Evolutionary conservation across 257 asterid species (phyloP).

Genomic region (Fraxinus pennsylvanica): DNA sequence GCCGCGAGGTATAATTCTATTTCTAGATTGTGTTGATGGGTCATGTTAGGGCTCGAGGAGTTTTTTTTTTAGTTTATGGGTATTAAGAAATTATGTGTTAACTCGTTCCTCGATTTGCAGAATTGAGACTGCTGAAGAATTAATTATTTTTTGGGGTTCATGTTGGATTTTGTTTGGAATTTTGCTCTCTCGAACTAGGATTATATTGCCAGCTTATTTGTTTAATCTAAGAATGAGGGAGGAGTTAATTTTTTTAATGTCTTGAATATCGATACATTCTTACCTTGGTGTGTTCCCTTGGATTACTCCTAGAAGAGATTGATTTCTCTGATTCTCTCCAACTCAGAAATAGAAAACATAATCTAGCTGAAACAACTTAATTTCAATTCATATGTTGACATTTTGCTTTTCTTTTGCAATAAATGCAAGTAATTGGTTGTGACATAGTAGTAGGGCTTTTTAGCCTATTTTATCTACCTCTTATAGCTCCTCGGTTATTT

Average conservation of each 20-base stretch:
- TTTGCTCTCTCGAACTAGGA: not conserved
- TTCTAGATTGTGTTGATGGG: not conserved
- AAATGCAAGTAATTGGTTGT: not conserved
- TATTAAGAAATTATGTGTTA: not conserved
- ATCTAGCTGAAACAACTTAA: not conserved
- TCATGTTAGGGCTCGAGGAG: not conserved
- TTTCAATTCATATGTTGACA: not conserved
- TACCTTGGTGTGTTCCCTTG: not conserved
- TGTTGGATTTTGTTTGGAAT: not conserved
- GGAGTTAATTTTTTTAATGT: not conserved
- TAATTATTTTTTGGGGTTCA: not conserved
- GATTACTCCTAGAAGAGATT: not conserved
- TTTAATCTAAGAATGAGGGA: not conserved
- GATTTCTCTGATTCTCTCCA: not conserved
- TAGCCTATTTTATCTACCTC: not conserved
- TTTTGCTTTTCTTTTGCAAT: not conserved
- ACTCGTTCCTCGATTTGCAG: not conserved
- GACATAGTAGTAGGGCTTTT: not conserved
- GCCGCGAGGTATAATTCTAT: slow-evolving; percentile 63
- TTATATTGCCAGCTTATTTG: not conserved
- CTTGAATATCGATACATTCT: not conserved
- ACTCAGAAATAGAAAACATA: too few relatives aligned
- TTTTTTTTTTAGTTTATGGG: not conserved
- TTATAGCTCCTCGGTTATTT: not conserved
- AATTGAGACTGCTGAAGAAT: not conserved